Evolutionary conservation across 805 yeast species (phyloP).

Genomic region (Ogataea minuta): DNA sequence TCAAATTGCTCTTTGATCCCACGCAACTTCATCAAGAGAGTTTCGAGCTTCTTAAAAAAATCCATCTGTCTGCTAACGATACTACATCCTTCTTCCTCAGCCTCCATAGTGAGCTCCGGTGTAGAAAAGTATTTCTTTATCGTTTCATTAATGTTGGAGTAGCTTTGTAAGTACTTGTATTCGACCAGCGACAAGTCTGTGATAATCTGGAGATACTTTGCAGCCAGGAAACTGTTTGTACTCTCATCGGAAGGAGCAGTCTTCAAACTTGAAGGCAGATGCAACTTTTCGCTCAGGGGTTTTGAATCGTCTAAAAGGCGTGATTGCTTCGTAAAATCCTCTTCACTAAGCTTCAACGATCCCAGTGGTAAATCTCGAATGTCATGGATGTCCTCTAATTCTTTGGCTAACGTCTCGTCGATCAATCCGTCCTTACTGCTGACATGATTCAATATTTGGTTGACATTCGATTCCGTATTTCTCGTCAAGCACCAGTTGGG

Average conservation of each 20-base stretch:
- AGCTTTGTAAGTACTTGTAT: conserved; percentile 29
- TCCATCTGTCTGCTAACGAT: conserved; percentile 25
- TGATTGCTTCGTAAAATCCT: conserved; percentile 10
- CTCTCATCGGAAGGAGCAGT: not conserved
- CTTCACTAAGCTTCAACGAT: conserved; percentile 7
- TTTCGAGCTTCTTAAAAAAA: conserved; percentile 26
- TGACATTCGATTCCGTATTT: conserved; percentile 15
- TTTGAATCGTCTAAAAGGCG: not conserved
- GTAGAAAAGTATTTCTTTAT: conserved; percentile 28
- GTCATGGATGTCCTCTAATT: conserved; percentile 3
- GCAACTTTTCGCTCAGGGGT: conserved; percentile 3
- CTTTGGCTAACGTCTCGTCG: not conserved
- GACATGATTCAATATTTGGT: conserved; percentile 7
- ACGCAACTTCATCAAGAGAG: conserved; percentile 17
- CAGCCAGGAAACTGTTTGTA: conserved; percentile 17
- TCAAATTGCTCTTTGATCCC: conserved; percentile 22
- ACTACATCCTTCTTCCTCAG: conserved; percentile 27
- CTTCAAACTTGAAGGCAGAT: conserved; percentile 8
- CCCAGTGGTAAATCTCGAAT: conserved; percentile 11
- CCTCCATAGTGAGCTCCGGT: conserved; percentile 22
- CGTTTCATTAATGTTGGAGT: conserved; percentile 26
- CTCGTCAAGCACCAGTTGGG: conserved; percentile 23
- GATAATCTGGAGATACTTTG: conserved; percentile 27
- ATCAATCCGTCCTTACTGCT: not conserved
- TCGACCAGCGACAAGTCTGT: conserved; percentile 29